Percentiles rank a stretch among this genome's conserved stretches.
Conservation (phyloP, 768 basidiomycete genomes). For the Kwoniella shandongensis region DNA sequence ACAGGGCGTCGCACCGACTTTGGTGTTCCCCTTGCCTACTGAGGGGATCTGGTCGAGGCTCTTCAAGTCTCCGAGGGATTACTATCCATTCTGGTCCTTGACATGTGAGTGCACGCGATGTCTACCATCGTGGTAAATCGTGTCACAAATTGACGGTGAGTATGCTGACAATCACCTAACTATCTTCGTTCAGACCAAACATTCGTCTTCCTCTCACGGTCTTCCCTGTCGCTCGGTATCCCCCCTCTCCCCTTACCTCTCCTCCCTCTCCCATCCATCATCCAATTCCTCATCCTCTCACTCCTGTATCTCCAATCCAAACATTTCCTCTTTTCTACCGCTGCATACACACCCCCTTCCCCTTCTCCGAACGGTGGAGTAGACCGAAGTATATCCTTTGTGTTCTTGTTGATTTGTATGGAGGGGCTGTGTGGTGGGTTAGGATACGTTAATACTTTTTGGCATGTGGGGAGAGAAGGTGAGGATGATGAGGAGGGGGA, state of each 20-base stretch:
- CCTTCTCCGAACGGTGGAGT: constrained; percentile 49
- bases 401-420: constrained; percentile 74
- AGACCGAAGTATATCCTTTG: constrained; percentile 61
- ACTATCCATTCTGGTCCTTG: constrained; percentile 79
- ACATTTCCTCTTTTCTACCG: constrained; percentile 58
- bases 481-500: constrained; percentile 56
- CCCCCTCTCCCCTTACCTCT: constrained; percentile 71
- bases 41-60: constrained; percentile 68
- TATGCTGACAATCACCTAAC: too few species aligned
- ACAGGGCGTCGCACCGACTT: constrained; percentile 88
- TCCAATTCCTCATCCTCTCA: constrained; percentile 67
- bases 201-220: constrained; percentile 89
- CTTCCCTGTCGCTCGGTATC: constrained; percentile 79
- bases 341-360: constrained; percentile 63
- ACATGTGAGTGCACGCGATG: constrained; percentile 21
- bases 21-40: constrained; percentile 81
- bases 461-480: constrained; percentile 47
- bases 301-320: constrained; percentile 45
- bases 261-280: constrained; percentile 71
- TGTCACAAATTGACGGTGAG: too few species aligned
- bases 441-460: constrained; percentile 61
- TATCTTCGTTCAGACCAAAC: constrained; percentile 55
- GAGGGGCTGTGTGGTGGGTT: constrained; percentile 92
- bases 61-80: constrained; percentile 82
- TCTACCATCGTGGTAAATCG: too few species aligned